Conservation (phyloP, 371 early-diverging fungal species). For the Mucor racemosus region DNA sequence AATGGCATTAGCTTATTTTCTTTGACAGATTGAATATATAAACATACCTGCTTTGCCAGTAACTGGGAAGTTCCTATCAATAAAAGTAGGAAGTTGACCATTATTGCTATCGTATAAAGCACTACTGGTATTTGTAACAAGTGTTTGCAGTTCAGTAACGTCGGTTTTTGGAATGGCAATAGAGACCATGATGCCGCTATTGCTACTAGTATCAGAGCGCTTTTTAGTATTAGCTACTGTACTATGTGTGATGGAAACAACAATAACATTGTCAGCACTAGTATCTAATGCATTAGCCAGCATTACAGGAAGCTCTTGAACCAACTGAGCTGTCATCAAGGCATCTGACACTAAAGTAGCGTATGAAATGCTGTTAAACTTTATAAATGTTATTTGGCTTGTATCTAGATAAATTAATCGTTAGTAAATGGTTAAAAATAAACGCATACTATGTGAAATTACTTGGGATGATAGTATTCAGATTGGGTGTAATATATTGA, state of each 20-base stretch:
- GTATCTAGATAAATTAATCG: slow-evolving; percentile 13
- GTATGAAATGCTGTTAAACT: slow-evolving; percentile 45
- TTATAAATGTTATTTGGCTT: slow-evolving; percentile 36
- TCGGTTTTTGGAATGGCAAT: slow-evolving; percentile 38
- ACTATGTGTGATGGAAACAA: slow-evolving; percentile 37
- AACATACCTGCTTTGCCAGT: slow-evolving; percentile 1
- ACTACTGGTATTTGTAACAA: slow-evolving; percentile 24
- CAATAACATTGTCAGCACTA: slow-evolving; percentile 44
- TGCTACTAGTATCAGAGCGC: background rate
- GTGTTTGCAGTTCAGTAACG: slow-evolving; percentile 22
- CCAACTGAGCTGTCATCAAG: slow-evolving; percentile 46
- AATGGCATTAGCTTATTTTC: background rate
- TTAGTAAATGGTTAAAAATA: background rate
- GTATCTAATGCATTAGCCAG: slow-evolving; percentile 33
- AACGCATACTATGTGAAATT: background rate
- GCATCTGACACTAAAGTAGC: slow-evolving; percentile 43
- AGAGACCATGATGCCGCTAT: slow-evolving; percentile 36
- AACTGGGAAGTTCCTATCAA: slow-evolving; percentile 38
- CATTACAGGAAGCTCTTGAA: slow-evolving; percentile 39
- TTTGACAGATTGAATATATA: background rate
- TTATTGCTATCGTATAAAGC: slow-evolving; percentile 34
- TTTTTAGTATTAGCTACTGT: slow-evolving; percentile 6
- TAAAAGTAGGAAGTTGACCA: slow-evolving; percentile 43
- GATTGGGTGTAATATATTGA: slow-evolving; percentile 51
- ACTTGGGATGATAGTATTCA: slow-evolving; percentile 42